Percentiles rank a stretch among this genome's conserved stretches.
Conservation (phyloP, 2,329 filamentous ascomycete genomes). For the Paraphoma sp. region DNA sequence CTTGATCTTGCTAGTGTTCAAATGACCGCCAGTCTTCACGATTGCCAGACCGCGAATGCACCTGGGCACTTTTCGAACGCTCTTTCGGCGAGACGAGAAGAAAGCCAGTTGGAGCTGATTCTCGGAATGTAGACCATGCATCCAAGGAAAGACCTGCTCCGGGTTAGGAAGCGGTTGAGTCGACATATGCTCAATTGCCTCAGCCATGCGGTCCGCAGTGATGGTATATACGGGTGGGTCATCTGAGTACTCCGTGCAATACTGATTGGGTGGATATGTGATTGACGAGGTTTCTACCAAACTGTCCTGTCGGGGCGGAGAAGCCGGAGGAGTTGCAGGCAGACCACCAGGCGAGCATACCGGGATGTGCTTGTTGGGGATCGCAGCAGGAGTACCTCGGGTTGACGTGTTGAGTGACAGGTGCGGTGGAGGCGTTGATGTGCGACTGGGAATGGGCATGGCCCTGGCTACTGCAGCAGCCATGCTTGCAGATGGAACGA, state of each 20-base stretch:
- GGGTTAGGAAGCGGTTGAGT: constrained; percentile 84
- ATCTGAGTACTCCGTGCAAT: constrained; percentile 58
- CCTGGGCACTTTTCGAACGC: constrained; percentile 72
- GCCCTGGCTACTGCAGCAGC: constrained; percentile 52
- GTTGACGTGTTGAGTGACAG: constrained; percentile 65
- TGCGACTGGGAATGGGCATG: constrained; percentile 43
- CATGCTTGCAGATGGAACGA: constrained; percentile 40
- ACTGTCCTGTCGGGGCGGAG: constrained; percentile 66
- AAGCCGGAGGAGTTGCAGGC: constrained; percentile 60
- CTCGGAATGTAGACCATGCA: constrained; percentile 87
- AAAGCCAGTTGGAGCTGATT: constrained; percentile 91
- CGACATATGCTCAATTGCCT: constrained; percentile 77
- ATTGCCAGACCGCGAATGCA: constrained; percentile 83
- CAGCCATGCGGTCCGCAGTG: constrained; percentile 69
- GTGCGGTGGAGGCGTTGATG: constrained; percentile 58
- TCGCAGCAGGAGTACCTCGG: constrained; percentile 65
- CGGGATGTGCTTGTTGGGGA: constrained; percentile 90
- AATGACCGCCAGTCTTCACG: constrained; percentile 86
- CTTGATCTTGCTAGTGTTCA: constrained; percentile 77
- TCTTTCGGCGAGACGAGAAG: constrained; percentile 78
- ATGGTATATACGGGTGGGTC: constrained; percentile 74
- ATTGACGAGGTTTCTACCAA: constrained; percentile 69
- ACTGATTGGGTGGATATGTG: constrained; percentile 74
- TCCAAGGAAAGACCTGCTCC: constrained; percentile 91
- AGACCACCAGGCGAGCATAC: constrained; percentile 80